Evolutionary conservation across 495 filamentous ascomycete genomes (phyloP).

Genomic region (Neurospora terricola): DNA sequence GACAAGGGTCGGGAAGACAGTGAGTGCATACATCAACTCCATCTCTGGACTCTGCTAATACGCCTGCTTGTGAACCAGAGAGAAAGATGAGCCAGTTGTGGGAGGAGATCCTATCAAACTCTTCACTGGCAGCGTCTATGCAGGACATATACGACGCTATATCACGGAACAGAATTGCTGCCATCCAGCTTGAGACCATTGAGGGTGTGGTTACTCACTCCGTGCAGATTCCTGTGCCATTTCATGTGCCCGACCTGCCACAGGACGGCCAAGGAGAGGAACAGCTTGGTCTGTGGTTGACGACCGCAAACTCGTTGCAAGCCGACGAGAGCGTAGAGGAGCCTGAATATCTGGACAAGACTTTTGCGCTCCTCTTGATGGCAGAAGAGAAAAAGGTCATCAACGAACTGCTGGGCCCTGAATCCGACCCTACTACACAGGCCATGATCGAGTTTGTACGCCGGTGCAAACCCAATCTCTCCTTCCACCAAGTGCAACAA

Average conservation of each 20-base stretch:
- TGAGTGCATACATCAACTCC: constrained; percentile 25
- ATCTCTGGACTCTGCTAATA: not conserved
- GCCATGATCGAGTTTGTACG: constrained; percentile 76
- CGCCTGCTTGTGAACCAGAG: constrained; percentile 24
- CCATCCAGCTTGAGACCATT: constrained; percentile 37
- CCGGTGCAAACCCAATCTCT: constrained; percentile 73
- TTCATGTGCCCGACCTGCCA: constrained; percentile 64
- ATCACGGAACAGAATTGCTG: constrained; percentile 71
- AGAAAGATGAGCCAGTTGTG: constrained; percentile 48
- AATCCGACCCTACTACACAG: constrained; percentile 58
- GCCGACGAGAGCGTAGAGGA: constrained; percentile 53
- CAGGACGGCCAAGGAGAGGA: constrained; percentile 48
- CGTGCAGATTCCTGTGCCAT: constrained; percentile 75
- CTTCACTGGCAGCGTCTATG: constrained; percentile 75
- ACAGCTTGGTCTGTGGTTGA: constrained; percentile 72
- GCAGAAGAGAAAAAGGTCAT: constrained; percentile 76
- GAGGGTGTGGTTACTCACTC: constrained; percentile 52
- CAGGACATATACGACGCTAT: constrained; percentile 71
- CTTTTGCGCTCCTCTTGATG: constrained; percentile 78
- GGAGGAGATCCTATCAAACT: constrained; percentile 60
- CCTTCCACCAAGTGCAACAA: constrained; percentile 70
- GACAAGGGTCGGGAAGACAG: constrained; percentile 69
- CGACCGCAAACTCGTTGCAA: constrained; percentile 68
- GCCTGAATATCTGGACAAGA: constrained; percentile 58
- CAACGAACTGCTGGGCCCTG: constrained; percentile 50